Conservation (phyloP, 106 monocot species). For the Allium fistulosum region DNA sequence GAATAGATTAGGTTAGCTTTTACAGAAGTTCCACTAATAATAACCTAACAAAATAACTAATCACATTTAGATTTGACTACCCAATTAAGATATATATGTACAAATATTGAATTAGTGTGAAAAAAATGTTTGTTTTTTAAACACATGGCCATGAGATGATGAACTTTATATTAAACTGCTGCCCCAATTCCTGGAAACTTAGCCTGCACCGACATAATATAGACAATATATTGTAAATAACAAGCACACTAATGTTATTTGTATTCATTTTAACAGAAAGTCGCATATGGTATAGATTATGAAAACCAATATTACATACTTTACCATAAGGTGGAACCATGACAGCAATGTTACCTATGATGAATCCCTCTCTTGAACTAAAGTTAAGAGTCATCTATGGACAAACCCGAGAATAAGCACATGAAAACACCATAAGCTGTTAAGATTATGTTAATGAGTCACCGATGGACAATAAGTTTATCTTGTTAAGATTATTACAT, state of each 20-base stretch:
- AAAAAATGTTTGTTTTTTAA: background rate
- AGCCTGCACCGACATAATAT: constrained; percentile 17
- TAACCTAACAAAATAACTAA: too few relatives aligned
- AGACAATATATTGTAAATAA: too few relatives aligned
- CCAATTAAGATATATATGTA: too few relatives aligned
- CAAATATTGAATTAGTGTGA: too few relatives aligned
- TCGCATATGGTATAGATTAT: too few relatives aligned
- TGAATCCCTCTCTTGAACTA: constrained; percentile 74
- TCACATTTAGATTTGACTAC: too few relatives aligned
- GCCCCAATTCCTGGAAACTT: constrained; percentile 58
- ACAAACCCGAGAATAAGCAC: constrained; percentile 63
- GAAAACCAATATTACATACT: constrained; percentile 10
- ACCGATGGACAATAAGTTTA: too few relatives aligned
- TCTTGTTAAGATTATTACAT: too few relatives aligned
- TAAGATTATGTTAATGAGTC: background rate
- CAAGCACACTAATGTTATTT: too few relatives aligned
- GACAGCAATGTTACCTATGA: constrained; percentile 69
- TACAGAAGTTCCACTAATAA: too few relatives aligned
- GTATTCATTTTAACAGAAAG: too few relatives aligned
- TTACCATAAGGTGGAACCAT: constrained; percentile 62
- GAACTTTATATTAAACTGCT: constrained; percentile 71
- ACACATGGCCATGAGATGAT: constrained; percentile 52
- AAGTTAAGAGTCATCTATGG: constrained; percentile 22
- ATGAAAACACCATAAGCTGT: constrained; percentile 83
- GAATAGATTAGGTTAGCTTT: too few relatives aligned